Base-by-base conservation (phyloP, 768 basidiomycete species). In the Hericium alpestre region DNA sequence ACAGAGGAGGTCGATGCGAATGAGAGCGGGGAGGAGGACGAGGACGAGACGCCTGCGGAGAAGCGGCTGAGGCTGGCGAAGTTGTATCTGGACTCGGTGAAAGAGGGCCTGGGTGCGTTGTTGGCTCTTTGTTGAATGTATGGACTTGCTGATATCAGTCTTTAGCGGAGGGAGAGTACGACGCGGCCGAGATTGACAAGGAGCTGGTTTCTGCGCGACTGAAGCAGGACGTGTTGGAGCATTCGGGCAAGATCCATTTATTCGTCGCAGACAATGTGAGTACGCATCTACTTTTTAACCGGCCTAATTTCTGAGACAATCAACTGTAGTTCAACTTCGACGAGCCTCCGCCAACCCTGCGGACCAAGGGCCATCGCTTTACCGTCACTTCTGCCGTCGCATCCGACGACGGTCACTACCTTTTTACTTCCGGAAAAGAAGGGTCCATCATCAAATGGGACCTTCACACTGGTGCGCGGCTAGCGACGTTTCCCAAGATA, bases 131-230 rank as follows among this genome's bases (percentile, higher is more conserved):
- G 32, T 18, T 10, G 9, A 43, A 16, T 27, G 8, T 38, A 38
- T 41, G 38, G 8, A 13, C 1, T 12, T 38, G 38, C 55, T 59
- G 46, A 50, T 22, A 38, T 37, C 22, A 27, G 47, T 3, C 25
- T 53, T 11, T 59, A 82, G 91, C 84, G 58, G 93, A 93, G 23
- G 90, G 88, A 38, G 93, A 93, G 60, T 93, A 84, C 61, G 95
- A 99, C 67, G 96, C 96, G 4, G 93, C 90, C 1, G 94, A 97
- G 63, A 84, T 98, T 25, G 96, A 99, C 75, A 81, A 82, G 64
- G 95, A 97, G 62, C 76, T 97, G 60, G 90, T 99, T 59, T 89
- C 89, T 47, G 79, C 93, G 18, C 77, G 96, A 56, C 75, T 99
- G 60, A 91, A 93, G 68, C 84, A 93, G 68, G 95, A 97, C 72